Evolutionary conservation across 257 asterid species (phyloP).

Genomic region (Rehmannia glutinosa): DNA sequence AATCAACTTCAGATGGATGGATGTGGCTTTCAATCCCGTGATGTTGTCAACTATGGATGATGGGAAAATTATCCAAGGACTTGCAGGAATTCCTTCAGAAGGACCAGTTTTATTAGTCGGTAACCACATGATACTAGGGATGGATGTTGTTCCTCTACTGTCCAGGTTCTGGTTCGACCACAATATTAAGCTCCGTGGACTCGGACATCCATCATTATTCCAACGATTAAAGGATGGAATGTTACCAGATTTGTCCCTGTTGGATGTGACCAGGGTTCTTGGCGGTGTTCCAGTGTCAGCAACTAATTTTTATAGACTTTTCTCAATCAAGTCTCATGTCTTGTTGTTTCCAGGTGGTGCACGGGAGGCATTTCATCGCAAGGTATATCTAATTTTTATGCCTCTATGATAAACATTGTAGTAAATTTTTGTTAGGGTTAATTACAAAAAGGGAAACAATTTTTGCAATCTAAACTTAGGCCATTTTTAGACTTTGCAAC

Average conservation of each 20-base stretch:
- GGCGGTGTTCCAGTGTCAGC: conserved; percentile 14
- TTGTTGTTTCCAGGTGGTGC: conserved; percentile 17
- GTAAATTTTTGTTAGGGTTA: too few relatives aligned
- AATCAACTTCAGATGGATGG: conserved; percentile 13
- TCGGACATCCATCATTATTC: conserved; percentile 6
- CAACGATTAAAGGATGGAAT: background rate
- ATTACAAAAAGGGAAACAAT: too few relatives aligned
- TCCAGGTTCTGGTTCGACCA: background rate
- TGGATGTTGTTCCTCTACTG: background rate
- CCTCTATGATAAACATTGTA: too few relatives aligned
- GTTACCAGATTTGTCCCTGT: background rate
- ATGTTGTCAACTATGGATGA: too few relatives aligned
- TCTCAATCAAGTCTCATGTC: conserved; percentile 14
- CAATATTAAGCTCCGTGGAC: background rate
- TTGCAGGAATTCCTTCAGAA: conserved; percentile 18
- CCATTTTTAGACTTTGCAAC: too few relatives aligned
- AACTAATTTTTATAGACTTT: conserved; percentile 3
- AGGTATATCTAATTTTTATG: conserved; percentile 10
- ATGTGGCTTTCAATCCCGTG: too few relatives aligned
- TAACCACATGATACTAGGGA: conserved; percentile 12
- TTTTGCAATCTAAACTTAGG: too few relatives aligned
- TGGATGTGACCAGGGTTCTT: background rate
- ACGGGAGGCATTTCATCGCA: conserved; percentile 10
- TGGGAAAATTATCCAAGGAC: too few relatives aligned
- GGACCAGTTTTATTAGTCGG: conserved; percentile 13